Conservation (phyloP, 23 red algal genomes). For the Rhodosorus marinus region DNA sequence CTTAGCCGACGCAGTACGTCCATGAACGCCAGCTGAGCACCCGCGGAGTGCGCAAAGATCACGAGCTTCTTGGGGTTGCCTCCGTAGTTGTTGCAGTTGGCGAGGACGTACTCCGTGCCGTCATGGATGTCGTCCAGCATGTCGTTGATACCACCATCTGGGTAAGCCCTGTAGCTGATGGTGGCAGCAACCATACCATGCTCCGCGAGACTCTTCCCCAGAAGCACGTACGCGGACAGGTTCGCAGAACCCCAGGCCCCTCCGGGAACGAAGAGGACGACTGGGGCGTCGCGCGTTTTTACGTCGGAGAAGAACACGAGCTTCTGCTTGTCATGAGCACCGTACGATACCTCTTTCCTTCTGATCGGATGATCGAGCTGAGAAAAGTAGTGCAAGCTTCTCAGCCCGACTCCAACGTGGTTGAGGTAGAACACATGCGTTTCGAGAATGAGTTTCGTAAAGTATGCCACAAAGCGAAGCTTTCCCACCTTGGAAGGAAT, state of each 20-base stretch:
- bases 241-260: slow-evolving; percentile 2
- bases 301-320: too few relatives aligned
- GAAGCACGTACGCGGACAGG: neutral
- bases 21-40: neutral
- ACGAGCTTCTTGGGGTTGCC: neutral
- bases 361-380: too few relatives aligned
- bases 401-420: too few relatives aligned
- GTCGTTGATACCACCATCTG: neutral
- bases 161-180: neutral
- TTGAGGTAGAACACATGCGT: too few relatives aligned
- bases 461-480: too few relatives aligned
- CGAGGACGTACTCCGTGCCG: neutral
- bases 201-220: neutral
- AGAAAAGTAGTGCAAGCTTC: too few relatives aligned
- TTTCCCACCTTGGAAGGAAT: too few relatives aligned
- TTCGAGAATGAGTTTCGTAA: too few relatives aligned
- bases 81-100: neutral
- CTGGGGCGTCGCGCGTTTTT: too few relatives aligned
- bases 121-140: neutral
- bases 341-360: too few relatives aligned
- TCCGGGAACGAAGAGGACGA: slow-evolving; percentile 4
- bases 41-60: neutral
- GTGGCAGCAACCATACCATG: neutral
- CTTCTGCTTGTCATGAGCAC: too few relatives aligned
- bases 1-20: neutral